phyloP scores from a whole-genome alignment of 805 yeast genomes.

The Candida odintsovae region DNA sequence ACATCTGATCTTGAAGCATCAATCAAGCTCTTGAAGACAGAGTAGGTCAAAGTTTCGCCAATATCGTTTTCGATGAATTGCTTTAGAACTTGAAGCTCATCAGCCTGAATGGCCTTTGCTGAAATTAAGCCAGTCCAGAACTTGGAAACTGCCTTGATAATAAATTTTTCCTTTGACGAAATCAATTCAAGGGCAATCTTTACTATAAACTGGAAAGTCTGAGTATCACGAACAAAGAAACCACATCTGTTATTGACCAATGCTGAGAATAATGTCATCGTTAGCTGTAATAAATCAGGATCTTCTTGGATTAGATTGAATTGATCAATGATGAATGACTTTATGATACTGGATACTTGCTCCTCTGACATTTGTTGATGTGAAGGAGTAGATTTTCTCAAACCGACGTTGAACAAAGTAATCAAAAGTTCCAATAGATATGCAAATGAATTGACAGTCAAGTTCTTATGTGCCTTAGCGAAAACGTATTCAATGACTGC shows the following conservation, averaged over 20 bases:
- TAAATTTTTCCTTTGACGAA: constrained; percentile 42
- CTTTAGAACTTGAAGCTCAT: constrained; percentile 33
- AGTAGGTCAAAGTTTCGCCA: constrained; percentile 28
- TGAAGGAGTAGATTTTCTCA: constrained; percentile 1
- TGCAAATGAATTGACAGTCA: constrained; percentile 3
- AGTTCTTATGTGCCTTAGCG: constrained; percentile 20
- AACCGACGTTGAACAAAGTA: constrained; percentile 15
- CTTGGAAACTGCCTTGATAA: constrained; percentile 42
- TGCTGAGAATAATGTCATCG: constrained; percentile 45
- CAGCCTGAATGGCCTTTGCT: constrained; percentile 39
- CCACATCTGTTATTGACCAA: constrained; percentile 45
- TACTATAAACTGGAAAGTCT: constrained; percentile 21
- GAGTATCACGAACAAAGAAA: constrained; percentile 33
- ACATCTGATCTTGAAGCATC: constrained; percentile 53
- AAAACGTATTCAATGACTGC: constrained; percentile 36
- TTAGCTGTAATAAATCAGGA: constrained; percentile 52
- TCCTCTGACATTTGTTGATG: constrained; percentile 7
- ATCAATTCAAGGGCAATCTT: constrained; percentile 26
- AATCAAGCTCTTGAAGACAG: constrained; percentile 38
- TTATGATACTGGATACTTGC: constrained; percentile 13
- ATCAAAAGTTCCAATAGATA: constrained; percentile 15
- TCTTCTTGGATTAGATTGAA: constrained; percentile 35
- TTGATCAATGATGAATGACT: constrained; percentile 13
- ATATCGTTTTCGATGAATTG: constrained; percentile 25
- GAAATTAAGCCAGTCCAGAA: constrained; percentile 47